Conservation (phyloP, 1,139 yeast species). For the Casaregolazyma suthepensis region DNA sequence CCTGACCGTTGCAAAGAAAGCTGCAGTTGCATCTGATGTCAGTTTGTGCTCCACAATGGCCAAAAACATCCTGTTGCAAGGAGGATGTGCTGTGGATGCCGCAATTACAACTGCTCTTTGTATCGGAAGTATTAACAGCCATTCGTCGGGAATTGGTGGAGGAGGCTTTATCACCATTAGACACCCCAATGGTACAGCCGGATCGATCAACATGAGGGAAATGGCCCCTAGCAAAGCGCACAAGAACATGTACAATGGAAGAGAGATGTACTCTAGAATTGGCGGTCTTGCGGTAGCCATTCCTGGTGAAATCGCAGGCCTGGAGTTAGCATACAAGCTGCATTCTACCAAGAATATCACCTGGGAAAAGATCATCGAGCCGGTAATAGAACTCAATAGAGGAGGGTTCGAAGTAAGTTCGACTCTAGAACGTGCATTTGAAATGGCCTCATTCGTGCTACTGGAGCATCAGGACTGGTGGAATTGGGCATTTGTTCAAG, state of each 20-base stretch:
- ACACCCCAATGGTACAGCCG: constrained; percentile 38
- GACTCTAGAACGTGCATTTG: constrained; percentile 41
- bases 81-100: constrained; percentile 89
- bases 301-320: constrained; percentile 87
- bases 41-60: constrained; percentile 69
- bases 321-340: constrained; percentile 49
- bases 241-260: constrained; percentile 57
- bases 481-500: constrained; percentile 34
- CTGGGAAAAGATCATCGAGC: constrained; percentile 72
- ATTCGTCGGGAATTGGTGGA: constrained; percentile 90
- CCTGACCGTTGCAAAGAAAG: constrained; percentile 28
- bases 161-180: constrained; percentile 71
- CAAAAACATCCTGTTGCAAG: constrained; percentile 44
- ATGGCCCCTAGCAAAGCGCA: constrained; percentile 65
- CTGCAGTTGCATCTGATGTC: constrained; percentile 72
- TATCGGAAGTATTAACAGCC: constrained; percentile 76
- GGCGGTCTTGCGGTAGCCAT: constrained; percentile 85
- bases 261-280: constrained; percentile 47
- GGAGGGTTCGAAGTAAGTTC: constrained; percentile 59
- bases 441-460: constrained; percentile 13
- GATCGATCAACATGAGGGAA: constrained; percentile 83
- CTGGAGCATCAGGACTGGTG: constrained; percentile 20
- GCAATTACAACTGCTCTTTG: constrained; percentile 86
- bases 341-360: constrained; percentile 67
- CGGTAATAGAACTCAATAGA: constrained; percentile 63